phyloP scores from a whole-genome alignment of 257 asterid genomes.

The Lycium ferocissimum region DNA sequence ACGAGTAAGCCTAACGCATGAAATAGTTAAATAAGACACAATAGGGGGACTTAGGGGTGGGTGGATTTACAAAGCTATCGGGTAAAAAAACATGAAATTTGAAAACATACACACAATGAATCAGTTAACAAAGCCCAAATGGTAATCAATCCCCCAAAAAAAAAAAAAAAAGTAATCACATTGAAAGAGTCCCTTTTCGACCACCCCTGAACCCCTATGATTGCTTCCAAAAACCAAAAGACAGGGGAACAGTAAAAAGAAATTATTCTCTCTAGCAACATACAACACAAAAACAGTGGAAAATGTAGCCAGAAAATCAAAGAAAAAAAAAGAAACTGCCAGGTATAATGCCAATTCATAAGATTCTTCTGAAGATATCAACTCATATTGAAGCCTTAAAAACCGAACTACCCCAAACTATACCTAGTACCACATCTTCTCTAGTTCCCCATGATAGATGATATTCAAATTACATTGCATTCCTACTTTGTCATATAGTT shows the following conservation, averaged over 20 bases:
- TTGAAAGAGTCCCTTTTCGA: constrained; percentile 57
- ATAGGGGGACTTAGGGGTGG: no score
- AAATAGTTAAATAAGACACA: no score
- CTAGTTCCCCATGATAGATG: not conserved
- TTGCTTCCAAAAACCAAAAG: constrained; percentile 89
- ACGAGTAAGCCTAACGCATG: not conserved
- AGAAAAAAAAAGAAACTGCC: not conserved
- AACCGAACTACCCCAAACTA: not conserved
- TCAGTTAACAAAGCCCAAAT: no score
- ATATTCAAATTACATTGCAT: not conserved
- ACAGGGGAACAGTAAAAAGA: not conserved
- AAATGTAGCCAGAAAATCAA: not conserved
- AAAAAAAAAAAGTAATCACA: not conserved
- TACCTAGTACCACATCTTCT: no score
- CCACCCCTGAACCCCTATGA: constrained; percentile 70
- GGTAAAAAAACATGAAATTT: not conserved
- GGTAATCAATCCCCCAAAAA: not conserved
- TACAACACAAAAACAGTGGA: not conserved
- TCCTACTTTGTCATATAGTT: not conserved
- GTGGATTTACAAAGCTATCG: constrained; percentile 25
- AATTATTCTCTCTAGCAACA: constrained; percentile 5
- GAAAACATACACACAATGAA: no score
- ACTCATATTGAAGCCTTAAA: not conserved
- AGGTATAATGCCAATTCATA: not conserved
- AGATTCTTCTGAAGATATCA: constrained; percentile 4